Conservation (phyloP, 148 eudicot genomes). For the Hydrangea macrophylla region DNA sequence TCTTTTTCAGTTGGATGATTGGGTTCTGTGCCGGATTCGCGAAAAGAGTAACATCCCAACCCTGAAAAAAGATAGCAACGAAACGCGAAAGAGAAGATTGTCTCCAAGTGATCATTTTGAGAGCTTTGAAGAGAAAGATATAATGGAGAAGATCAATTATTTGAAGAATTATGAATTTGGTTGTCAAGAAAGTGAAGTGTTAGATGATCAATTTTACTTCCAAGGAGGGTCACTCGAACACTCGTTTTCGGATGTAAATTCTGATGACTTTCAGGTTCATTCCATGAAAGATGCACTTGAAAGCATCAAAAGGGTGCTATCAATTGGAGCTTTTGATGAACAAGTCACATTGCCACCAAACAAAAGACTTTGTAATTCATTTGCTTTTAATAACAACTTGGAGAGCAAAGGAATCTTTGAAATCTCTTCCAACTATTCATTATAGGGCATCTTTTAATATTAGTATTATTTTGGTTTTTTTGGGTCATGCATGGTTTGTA, state of each 20-base stretch:
- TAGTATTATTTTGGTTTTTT: no score
- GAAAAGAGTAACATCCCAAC: constrained; percentile 5
- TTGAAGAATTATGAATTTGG: not conserved
- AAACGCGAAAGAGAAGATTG: not conserved
- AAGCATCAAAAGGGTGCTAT: constrained; percentile 15
- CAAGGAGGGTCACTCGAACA: not conserved
- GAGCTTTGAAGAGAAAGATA: not conserved
- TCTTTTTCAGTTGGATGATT: constrained; percentile 22
- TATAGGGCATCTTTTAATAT: no score
- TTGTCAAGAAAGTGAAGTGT: not conserved
- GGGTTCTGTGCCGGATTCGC: constrained; percentile 24
- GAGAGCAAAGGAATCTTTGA: constrained; percentile 6
- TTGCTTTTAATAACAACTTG: constrained; percentile 2
- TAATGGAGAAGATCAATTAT: constrained; percentile 7
- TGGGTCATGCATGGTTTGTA: no score
- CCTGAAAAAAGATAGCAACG: not conserved
- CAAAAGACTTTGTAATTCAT: not conserved
- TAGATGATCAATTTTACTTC: not conserved
- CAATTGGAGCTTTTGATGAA: constrained; percentile 20
- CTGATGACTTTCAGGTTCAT: not conserved
- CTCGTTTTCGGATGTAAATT: not conserved
- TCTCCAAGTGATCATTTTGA: not conserved
- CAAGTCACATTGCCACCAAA: constrained; percentile 2
- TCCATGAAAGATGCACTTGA: constrained; percentile 15
- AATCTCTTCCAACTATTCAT: not conserved